Evolutionary conservation across 2,329 filamentous ascomycete species (phyloP).

Genomic region (Talaromyces sp.): DNA sequence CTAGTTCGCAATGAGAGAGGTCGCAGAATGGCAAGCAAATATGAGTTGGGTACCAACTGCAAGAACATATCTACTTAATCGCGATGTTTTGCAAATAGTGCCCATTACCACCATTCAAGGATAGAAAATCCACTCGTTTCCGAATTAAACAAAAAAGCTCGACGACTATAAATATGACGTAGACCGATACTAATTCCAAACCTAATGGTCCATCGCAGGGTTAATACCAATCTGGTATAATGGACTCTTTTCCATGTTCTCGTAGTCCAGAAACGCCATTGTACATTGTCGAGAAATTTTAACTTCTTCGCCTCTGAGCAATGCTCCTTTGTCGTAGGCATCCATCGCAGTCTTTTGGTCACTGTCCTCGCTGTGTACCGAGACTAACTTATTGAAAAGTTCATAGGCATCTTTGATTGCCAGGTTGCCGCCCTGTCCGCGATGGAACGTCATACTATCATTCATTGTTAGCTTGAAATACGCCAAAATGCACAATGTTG

Average conservation of each 20-base stretch:
- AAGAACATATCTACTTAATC: neutral
- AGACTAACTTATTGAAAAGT: conserved; percentile 7
- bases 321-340: conserved; percentile 13
- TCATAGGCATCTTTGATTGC: conserved; percentile 17
- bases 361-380: neutral
- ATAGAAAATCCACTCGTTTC: neutral
- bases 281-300: conserved; percentile 13
- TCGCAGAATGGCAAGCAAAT: neutral
- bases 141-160: neutral
- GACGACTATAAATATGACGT: neutral
- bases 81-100: neutral
- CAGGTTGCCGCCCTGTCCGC: conserved; percentile 16
- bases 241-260: conserved; percentile 10
- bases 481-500: neutral
- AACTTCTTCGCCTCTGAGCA: conserved; percentile 15
- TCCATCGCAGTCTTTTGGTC: neutral
- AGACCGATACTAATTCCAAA: neutral
- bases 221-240: conserved; percentile 11
- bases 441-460: conserved; percentile 17
- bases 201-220: neutral
- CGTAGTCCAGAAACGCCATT: conserved; percentile 15
- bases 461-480: neutral
- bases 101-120: neutral
- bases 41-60: neutral
- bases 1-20: neutral